Evolutionary conservation across 2,329 filamentous ascomycete species (phyloP), one percentile per base, ranked within the genome.

Genomic region (Aureobasidium sp.): DNA sequence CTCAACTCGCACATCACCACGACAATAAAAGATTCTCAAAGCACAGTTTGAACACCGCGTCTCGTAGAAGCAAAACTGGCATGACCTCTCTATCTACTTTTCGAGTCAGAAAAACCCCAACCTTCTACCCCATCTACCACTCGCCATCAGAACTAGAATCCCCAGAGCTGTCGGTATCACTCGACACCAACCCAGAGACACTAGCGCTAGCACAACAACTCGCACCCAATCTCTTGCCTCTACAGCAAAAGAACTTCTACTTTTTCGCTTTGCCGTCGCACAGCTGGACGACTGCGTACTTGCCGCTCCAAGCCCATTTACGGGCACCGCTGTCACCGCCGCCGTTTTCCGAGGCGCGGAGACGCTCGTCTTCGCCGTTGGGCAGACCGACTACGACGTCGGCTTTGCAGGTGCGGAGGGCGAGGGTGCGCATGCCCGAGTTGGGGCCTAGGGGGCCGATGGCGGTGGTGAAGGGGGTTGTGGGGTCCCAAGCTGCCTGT

Each of bases 291-390:
- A 97, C 91, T 6, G 93, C 93, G 89, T 90, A 97, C 76, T 97
- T 97, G 45, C 93, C 93, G 70, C 85, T 89, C 92, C 92, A 97
- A 0, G 91, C 92, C 93, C 93, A 97, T 74, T 90, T 89, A 62
- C 94, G 82, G 27, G 85, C 82, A 62, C 73, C 88, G 74, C 67
- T 83, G 64, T 91, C 86, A 17, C 87, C 89, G 3, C 88, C 89
- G 1, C 89, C 89, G 17, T 82, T 85, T 58, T 89, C 85, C 59
- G 77, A 82, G 9, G 82, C 79, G 67, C 82, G 85, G 59, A 97
- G 78, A 72, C 87, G 84, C 77, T 97, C 91, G 70, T 99, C 94
- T 72, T 88, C 84, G 7, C 93, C 92, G 9, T 85, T 75, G 15
- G 86, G 82, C n/a, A 99, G 79, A 0, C 91, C 93, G 29, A 97